A percentile compares a stretch with the other conserved stretches of the same genome.
phyloP scores from a whole-genome alignment of 441 rosid species.

The Gossypium schwendimanii region DNA sequence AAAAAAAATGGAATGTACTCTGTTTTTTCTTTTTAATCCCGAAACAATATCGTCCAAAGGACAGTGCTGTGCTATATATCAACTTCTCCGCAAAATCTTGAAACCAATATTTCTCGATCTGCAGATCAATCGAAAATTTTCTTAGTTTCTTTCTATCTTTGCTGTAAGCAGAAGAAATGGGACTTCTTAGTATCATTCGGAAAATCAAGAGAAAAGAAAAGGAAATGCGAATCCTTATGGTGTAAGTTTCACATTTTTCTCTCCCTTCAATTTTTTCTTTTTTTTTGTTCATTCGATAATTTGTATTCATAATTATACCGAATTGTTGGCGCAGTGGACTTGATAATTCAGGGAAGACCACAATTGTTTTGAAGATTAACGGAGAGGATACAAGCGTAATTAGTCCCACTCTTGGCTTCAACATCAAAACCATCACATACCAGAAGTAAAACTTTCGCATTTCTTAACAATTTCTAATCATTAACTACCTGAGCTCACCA shows the following conservation, averaged over 20 bases:
- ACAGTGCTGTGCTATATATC: too few species aligned
- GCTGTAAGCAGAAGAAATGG: slow-evolving; percentile 32
- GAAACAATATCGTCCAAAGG: too few species aligned
- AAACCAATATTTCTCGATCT: neutral
- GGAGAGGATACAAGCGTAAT: slow-evolving; percentile 67
- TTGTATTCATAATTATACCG: neutral
- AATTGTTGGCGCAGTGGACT: slow-evolving; percentile 39
- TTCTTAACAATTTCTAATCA: neutral
- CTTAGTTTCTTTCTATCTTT: slow-evolving; percentile 10
- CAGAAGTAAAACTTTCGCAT: slow-evolving; percentile 31
- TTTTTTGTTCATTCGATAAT: neutral
- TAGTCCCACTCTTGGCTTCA: slow-evolving; percentile 93
- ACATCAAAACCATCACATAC: slow-evolving; percentile 70
- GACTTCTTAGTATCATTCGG: slow-evolving; percentile 65
- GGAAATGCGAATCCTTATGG: slow-evolving; percentile 94
- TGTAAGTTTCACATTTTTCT: slow-evolving; percentile 36
- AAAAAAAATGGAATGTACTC: too few species aligned
- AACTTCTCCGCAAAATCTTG: neutral
- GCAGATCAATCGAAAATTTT: neutral
- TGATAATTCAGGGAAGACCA: slow-evolving; percentile 92
- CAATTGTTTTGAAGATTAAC: slow-evolving; percentile 81
- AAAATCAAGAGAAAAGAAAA: slow-evolving; percentile 92
- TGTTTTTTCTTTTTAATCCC: too few species aligned
- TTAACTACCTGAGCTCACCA: neutral
- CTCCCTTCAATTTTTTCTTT: neutral